Evolutionary conservation across 805 yeast species (phyloP).

Genomic region (Komagataella ulmi): DNA sequence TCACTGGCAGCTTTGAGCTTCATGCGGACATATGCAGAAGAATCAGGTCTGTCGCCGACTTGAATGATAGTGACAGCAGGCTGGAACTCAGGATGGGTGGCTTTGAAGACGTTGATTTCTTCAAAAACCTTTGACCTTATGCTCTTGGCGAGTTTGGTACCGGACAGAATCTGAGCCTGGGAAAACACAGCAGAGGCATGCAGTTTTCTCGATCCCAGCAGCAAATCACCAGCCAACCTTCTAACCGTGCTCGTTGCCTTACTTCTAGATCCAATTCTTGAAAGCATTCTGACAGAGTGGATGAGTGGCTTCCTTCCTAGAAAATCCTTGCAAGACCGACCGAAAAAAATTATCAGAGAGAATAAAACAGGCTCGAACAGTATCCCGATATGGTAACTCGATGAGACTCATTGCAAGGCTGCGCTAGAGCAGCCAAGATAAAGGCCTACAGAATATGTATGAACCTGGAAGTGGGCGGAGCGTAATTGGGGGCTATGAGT

Average conservation of each 20-base stretch:
- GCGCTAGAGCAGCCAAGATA: not conserved
- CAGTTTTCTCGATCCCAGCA: not conserved
- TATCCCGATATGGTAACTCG: not conserved
- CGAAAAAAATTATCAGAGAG: not conserved
- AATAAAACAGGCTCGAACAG: not conserved
- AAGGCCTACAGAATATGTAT: too few species aligned
- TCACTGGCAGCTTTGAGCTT: conserved; percentile 66
- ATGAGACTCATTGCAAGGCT: not conserved
- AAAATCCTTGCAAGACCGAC: not conserved
- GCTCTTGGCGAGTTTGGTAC: conserved; percentile 29
- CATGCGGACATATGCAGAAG: conserved; percentile 73
- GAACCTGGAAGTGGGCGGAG: too few species aligned
- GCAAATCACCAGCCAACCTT: not conserved
- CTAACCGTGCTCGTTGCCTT: not conserved
- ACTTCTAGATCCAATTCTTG: not conserved
- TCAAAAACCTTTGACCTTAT: conserved; percentile 28
- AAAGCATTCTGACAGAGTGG: not conserved
- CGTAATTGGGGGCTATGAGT: too few species aligned
- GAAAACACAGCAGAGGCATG: not conserved
- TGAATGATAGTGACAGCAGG: conserved; percentile 64
- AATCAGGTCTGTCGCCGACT: conserved; percentile 68
- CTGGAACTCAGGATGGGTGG: conserved; percentile 36
- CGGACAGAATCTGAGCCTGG: conserved; percentile 25
- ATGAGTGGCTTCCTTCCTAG: not conserved
- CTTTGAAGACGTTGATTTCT: conserved; percentile 27